Percentiles rank a stretch among this genome's conserved stretches.
Evolutionary conservation across 306 rosid species (phyloP).

Genomic region (Trichosanthes cucumerina): DNA sequence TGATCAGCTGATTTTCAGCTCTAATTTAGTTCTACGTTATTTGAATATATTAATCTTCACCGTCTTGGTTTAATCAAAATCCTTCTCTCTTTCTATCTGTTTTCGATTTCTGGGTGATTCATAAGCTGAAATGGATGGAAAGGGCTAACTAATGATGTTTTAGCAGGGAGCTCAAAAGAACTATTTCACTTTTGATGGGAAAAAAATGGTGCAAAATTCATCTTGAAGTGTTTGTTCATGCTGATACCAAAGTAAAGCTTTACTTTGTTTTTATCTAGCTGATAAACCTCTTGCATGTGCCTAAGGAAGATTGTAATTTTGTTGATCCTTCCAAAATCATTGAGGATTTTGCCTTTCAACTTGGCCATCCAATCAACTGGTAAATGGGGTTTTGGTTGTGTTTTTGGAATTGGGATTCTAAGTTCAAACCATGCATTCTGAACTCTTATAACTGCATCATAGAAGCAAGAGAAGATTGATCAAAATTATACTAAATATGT

Average conservation of each 20-base stretch:
- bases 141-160: not conserved
- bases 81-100: not conserved
- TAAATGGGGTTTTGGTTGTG: not conserved
- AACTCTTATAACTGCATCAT: not conserved
- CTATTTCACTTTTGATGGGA: not conserved
- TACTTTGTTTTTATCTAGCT: not conserved
- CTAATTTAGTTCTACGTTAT: not conserved
- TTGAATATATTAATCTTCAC: not conserved
- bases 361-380: not conserved
- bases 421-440: not conserved
- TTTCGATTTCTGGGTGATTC: not conserved
- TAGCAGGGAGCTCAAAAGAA: not conserved
- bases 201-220: not conserved
- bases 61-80: not conserved
- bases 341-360: not conserved
- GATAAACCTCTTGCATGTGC: not conserved
- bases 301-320: not conserved
- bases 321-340: not conserved
- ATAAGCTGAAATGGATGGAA: not conserved
- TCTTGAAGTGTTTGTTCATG: not conserved
- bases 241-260: not conserved
- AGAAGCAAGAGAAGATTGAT: not conserved
- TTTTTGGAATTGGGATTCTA: not conserved
- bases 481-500: not conserved
- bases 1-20: not conserved